phyloP scores from a whole-genome alignment of 2,329 filamentous ascomycete species.

The Fusarium haematococcum region DNA sequence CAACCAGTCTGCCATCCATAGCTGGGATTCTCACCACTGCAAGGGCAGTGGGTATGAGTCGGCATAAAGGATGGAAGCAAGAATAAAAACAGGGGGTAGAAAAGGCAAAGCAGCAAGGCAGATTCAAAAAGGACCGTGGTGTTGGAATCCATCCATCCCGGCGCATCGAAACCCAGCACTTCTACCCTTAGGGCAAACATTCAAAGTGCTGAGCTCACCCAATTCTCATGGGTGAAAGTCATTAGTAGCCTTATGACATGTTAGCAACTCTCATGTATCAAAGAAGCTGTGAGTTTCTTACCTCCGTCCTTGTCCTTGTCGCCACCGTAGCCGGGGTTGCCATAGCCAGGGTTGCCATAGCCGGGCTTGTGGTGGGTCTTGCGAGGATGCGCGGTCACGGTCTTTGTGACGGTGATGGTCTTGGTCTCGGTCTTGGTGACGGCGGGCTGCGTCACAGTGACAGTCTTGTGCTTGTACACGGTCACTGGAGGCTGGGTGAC shows the following conservation, averaged over 20 bases:
- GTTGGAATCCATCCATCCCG: not conserved
- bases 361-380: not conserved
- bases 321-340: not conserved
- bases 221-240: not conserved
- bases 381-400: not conserved
- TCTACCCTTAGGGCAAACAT: not conserved
- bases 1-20: not conserved
- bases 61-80: not conserved
- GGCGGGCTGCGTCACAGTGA: not conserved
- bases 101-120: not conserved
- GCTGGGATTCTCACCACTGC: not conserved
- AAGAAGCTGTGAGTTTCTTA: not conserved
- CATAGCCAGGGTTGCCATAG: not conserved
- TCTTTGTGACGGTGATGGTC: constrained; percentile 2
- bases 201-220: not conserved
- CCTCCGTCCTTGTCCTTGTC: not conserved
- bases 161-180: not conserved
- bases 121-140: not conserved
- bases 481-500: not conserved
- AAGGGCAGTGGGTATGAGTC: not conserved
- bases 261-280: not conserved
- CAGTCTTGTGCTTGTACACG: not conserved
- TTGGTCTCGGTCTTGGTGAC: not conserved
- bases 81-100: not conserved
- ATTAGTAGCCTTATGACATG: not conserved